A percentile compares a stretch with the other conserved stretches of the same genome.
Evolutionary conservation across 2,329 filamentous ascomycete species (phyloP).

Genomic region (Diaporthe vaccinii): DNA sequence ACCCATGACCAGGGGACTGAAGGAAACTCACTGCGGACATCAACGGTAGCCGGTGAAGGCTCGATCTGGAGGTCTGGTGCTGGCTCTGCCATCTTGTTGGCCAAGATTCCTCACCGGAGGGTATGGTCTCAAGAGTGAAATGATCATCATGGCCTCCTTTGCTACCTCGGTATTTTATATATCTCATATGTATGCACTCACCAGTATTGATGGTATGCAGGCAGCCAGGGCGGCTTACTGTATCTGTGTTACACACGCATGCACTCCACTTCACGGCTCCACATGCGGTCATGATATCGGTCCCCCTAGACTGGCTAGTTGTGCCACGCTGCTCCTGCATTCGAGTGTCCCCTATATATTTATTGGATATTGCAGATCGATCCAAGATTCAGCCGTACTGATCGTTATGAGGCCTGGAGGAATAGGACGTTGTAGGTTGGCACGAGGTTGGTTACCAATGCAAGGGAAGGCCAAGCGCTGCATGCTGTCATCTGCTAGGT

Average conservation of each 20-base stretch:
- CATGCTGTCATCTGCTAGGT: neutral
- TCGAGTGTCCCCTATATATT: too few species aligned
- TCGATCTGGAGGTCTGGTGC: constrained; percentile 32
- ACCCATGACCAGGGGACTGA: neutral
- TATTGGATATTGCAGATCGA: neutral
- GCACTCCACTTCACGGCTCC: neutral
- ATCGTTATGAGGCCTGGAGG: neutral
- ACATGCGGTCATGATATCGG: neutral
- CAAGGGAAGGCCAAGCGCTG: neutral
- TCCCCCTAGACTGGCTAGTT: neutral
- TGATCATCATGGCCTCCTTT: neutral
- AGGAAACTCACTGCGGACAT: constrained; percentile 34
- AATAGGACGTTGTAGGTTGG: neutral
- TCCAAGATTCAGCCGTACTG: neutral
- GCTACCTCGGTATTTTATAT: neutral
- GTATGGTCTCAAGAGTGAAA: neutral
- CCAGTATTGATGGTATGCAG: neutral
- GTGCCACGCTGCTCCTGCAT: neutral
- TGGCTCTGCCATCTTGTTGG: constrained; percentile 26
- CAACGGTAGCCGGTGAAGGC: constrained; percentile 32
- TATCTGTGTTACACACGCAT: constrained; percentile 6
- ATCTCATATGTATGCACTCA: neutral
- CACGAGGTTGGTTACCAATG: neutral
- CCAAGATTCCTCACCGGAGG: neutral
- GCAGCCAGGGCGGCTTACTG: neutral